These are phyloP conservation scores for Pouteria glomerata DNA, from an alignment of 148 eudicot species.

Conservation along the genomic window DNA sequence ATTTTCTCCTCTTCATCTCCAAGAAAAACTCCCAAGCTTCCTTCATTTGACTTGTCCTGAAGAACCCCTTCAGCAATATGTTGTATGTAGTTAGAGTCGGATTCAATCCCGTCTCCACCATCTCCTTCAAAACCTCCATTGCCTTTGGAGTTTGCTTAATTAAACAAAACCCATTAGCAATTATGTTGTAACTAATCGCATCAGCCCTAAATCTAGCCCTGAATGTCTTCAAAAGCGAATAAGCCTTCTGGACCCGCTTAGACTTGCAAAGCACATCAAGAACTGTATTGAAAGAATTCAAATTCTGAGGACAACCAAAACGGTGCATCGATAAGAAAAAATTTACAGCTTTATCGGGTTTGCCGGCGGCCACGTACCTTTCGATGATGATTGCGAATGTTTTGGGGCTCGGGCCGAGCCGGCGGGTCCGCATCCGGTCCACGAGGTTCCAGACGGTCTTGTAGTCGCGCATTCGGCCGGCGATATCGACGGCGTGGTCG, in stretches of 20 bases:
- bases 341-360: constrained; percentile 67
- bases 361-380: constrained; percentile 67
- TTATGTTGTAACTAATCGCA: constrained; percentile 67
- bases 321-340: constrained; percentile 73
- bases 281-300: constrained; percentile 55
- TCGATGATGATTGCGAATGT: constrained; percentile 72
- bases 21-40: constrained; percentile 85
- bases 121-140: constrained; percentile 77
- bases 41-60: constrained; percentile 48
- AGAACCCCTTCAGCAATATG: constrained; percentile 71
- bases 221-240: constrained; percentile 42
- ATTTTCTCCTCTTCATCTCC: constrained; percentile 71
- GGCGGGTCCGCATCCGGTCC: constrained; percentile 38
- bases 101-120: constrained; percentile 68
- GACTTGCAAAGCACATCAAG: constrained; percentile 81
- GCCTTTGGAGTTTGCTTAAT: constrained; percentile 61
- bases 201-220: constrained; percentile 58
- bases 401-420: constrained; percentile 60
- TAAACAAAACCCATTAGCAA: constrained; percentile 90
- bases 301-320: constrained; percentile 53
- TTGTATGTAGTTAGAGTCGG: constrained; percentile 68
- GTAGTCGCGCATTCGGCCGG: constrained; percentile 64
- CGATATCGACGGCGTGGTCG: constrained; percentile 66
- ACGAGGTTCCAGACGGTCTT: constrained; percentile 45
- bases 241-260: constrained; percentile 67